Conservation (phyloP, 164 flowering plant genomes). For the Piper betle region DNA sequence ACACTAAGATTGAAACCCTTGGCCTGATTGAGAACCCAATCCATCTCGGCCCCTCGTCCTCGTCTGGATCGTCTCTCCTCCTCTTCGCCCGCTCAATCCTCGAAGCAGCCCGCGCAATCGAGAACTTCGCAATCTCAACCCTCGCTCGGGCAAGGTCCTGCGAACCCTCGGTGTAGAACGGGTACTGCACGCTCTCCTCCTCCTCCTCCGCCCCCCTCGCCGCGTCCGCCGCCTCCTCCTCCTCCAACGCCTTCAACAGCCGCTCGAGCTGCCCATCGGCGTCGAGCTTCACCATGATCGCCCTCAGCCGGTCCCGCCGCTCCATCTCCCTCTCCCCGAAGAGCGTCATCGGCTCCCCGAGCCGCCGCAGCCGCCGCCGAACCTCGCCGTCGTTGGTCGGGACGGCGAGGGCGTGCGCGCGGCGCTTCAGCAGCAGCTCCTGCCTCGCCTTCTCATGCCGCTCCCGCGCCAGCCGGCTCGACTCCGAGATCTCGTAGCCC, state of each 20-base stretch:
- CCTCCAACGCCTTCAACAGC: conserved; percentile 85
- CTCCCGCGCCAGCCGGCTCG: conserved; percentile 60
- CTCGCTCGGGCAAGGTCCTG: conserved; percentile 59
- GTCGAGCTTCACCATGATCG: conserved; percentile 76
- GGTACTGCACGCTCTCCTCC: conserved; percentile 66
- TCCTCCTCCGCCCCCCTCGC: conserved; percentile 18
- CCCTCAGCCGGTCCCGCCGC: conserved; percentile 69
- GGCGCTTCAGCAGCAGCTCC: conserved; percentile 69
- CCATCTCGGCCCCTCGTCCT: conserved; percentile 72
- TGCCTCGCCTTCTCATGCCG: conserved; percentile 77
- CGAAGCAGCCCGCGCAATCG: conserved; percentile 47
- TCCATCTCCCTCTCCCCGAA: conserved; percentile 98
- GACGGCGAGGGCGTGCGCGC: conserved; percentile 85
- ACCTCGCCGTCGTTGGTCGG: conserved; percentile 95
- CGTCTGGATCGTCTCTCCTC: conserved; percentile 89
- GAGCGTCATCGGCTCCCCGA: conserved; percentile 84
- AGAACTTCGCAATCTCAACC: conserved; percentile 54
- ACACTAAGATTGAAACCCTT: conserved; percentile 45
- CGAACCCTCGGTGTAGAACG: conserved; percentile 86
- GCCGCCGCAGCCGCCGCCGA: conserved; percentile 73
- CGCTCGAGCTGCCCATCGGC: conserved; percentile 81
- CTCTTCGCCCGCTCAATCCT: conserved; percentile 64
- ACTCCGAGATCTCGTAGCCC: conserved; percentile 76
- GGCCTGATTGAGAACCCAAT: conserved; percentile 60
- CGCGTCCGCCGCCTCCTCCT: conserved; percentile 62